phyloP scores from a whole-genome alignment of 441 rosid species.

The Euphorbia schlechtendalii region DNA sequence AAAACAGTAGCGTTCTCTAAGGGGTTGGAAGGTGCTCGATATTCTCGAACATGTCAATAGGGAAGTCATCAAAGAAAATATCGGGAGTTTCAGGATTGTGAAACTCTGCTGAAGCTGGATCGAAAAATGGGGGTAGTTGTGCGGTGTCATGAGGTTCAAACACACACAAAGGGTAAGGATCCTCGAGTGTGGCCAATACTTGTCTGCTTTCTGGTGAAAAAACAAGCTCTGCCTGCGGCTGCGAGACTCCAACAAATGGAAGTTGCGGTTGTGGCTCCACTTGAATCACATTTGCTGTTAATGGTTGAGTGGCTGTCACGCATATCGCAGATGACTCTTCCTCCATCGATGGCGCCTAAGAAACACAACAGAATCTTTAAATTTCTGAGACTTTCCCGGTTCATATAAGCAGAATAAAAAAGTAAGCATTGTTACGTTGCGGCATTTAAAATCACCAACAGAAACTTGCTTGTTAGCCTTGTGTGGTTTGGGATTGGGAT shows the following conservation, averaged over 20 bases:
- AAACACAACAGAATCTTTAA: background rate
- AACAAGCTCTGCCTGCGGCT: constrained; percentile 29
- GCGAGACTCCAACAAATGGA: constrained; percentile 29
- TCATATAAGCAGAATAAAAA: no score
- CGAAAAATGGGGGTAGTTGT: constrained; percentile 33
- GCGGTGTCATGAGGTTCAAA: constrained; percentile 44
- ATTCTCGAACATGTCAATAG: constrained; percentile 63
- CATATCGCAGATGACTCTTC: constrained; percentile 31
- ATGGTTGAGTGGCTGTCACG: no score
- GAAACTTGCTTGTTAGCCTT: constrained; percentile 21
- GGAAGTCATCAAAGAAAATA: constrained; percentile 67
- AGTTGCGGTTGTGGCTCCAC: constrained; percentile 19
- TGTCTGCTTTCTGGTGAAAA: constrained; percentile 53
- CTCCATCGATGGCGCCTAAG: constrained; percentile 31
- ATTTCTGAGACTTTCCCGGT: background rate
- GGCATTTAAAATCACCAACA: constrained; percentile 17
- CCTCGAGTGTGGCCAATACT: constrained; percentile 48
- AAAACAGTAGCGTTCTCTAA: constrained; percentile 1
- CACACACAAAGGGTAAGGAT: constrained; percentile 43
- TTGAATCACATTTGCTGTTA: constrained; percentile 21
- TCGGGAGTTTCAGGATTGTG: constrained; percentile 27
- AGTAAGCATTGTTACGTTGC: constrained; percentile 43
- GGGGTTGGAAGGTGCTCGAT: constrained; percentile 52
- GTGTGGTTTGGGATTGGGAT: constrained; percentile 28
- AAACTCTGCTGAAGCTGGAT: constrained; percentile 27